These are phyloP conservation scores for Fagopyrum esculentum DNA, from an alignment of 148 eudicot species.

Conservation along the genomic window DNA sequence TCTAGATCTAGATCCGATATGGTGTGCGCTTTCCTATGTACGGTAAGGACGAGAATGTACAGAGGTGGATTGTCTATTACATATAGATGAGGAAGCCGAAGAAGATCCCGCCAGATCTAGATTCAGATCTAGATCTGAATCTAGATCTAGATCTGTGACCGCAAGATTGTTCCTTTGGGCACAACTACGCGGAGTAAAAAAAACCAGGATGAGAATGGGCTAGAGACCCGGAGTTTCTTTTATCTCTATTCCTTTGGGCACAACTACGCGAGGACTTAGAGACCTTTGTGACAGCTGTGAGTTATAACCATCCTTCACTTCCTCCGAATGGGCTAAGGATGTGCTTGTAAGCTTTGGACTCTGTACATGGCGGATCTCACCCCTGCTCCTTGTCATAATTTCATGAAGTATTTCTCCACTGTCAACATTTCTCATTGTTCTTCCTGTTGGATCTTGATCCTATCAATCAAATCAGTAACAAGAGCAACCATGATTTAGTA, in stretches of 20 bases:
- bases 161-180: no score
- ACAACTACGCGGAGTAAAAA: no score
- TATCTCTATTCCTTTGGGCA: constrained; percentile 46
- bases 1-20: no score
- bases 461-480: constrained; percentile 21
- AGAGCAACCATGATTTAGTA: neutral
- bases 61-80: no score
- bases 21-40: no score
- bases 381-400: constrained; percentile 76
- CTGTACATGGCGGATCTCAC: constrained; percentile 55
- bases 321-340: constrained; percentile 30
- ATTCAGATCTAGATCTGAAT: no score
- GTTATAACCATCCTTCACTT: no score
- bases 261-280: constrained; percentile 42
- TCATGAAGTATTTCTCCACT: constrained; percentile 65
- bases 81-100: no score
- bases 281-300: constrained; percentile 36
- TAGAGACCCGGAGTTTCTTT: constrained; percentile 56
- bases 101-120: no score
- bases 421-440: constrained; percentile 26
- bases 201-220: constrained; percentile 23
- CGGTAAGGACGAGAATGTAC: no score
- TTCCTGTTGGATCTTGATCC: constrained; percentile 39
- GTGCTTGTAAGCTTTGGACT: constrained; percentile 65
- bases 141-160: no score